phyloP scores from a whole-genome alignment of 1,139 yeast species.

The Candida tropicalis region DNA sequence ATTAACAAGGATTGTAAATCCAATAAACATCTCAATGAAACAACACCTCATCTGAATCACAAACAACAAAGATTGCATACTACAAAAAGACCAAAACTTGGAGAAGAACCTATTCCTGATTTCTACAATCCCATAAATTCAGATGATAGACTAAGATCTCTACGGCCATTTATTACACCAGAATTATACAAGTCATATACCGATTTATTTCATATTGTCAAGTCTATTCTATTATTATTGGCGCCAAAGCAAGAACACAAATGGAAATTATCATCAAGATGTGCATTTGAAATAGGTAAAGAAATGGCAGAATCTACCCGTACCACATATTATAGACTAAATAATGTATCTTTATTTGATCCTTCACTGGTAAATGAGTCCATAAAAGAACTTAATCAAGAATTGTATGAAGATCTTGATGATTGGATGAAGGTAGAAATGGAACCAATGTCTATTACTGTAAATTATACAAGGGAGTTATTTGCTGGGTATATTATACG shows the following conservation, averaged over 20 bases:
- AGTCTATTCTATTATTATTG: slow-evolving; percentile 21
- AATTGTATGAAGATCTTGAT: slow-evolving; percentile 38
- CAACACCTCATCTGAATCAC: neutral
- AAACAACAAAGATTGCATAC: neutral
- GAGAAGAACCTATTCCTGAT: neutral
- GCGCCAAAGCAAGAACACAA: slow-evolving; percentile 6
- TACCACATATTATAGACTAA: slow-evolving; percentile 37
- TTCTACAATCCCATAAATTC: slow-evolving; percentile 5
- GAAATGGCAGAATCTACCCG: slow-evolving; percentile 36
- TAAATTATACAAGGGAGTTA: slow-evolving; percentile 25
- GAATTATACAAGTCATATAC: slow-evolving; percentile 11
- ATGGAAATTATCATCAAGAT: slow-evolving; percentile 28
- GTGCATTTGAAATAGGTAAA: slow-evolving; percentile 37
- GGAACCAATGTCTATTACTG: slow-evolving; percentile 29
- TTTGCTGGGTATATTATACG: slow-evolving; percentile 40
- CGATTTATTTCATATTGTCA: slow-evolving; percentile 6
- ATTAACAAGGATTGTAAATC: neutral
- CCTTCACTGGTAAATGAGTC: slow-evolving; percentile 28
- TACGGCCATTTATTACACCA: slow-evolving; percentile 3
- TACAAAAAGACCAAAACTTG: neutral
- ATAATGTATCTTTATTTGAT: slow-evolving; percentile 37
- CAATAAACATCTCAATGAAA: neutral
- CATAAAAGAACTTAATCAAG: slow-evolving; percentile 23
- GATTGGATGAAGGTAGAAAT: slow-evolving; percentile 33
- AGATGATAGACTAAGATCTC: slow-evolving; percentile 6